phyloP scores from a whole-genome alignment of 1,284 basidiomycete species.

The Neonothopanus nambi region DNA sequence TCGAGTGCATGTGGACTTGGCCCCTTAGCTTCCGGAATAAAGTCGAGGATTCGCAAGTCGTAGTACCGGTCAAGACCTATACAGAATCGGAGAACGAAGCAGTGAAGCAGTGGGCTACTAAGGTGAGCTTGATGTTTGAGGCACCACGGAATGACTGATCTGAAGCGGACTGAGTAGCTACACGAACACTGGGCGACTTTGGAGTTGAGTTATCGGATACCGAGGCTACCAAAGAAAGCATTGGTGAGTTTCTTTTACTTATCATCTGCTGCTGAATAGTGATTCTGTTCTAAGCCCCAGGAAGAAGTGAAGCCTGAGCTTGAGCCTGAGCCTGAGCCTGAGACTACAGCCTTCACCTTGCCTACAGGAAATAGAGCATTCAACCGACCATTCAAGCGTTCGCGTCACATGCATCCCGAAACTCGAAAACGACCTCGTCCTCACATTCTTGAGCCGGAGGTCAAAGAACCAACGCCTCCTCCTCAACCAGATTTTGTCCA shows the following conservation, averaged over 20 bases:
- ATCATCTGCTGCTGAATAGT: background rate
- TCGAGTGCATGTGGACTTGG: constrained; percentile 80
- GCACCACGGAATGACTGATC: background rate
- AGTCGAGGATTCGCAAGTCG: constrained; percentile 86
- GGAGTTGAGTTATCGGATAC: constrained; percentile 83
- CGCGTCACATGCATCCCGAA: too few relatives aligned
- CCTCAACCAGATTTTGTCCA: background rate
- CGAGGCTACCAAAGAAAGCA: constrained; percentile 54
- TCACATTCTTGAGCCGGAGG: background rate
- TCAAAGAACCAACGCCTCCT: background rate
- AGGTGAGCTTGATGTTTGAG: constrained; percentile 41
- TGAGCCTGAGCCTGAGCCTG: too few relatives aligned
- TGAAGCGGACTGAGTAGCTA: constrained; percentile 42
- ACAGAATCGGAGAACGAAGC: constrained; percentile 56
- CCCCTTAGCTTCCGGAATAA: constrained; percentile 90
- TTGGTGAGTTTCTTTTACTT: background rate
- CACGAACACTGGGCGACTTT: constrained; percentile 76
- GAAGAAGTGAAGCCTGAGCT: constrained; percentile 3
- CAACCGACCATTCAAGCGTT: background rate
- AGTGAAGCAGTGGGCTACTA: constrained; percentile 56
- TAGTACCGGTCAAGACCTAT: constrained; percentile 61
- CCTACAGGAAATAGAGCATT: too few relatives aligned
- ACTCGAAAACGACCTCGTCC: background rate
- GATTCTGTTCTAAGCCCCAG: background rate
- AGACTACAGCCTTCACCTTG: too few relatives aligned